Percentiles rank a stretch among this genome's conserved stretches.
phyloP scores from a whole-genome alignment of 2,329 filamentous ascomycete species.

The Fusarium pseudograminearum region DNA sequence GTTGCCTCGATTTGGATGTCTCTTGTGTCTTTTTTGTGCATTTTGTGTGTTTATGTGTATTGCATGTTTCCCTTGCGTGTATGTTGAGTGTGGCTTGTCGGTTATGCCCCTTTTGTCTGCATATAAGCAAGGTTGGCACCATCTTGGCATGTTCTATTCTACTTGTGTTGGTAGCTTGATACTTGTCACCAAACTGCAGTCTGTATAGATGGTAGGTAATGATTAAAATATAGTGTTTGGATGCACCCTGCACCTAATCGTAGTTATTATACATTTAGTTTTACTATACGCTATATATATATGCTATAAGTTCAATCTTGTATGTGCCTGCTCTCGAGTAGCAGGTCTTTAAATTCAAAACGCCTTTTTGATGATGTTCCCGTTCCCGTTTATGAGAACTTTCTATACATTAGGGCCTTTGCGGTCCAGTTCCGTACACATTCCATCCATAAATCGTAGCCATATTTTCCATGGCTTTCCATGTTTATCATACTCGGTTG shows the following conservation, averaged over 20 bases:
- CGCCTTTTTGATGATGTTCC: slow-evolving; percentile 15
- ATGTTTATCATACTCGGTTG: neutral
- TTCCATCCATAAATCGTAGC: slow-evolving; percentile 38
- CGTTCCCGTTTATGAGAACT: neutral
- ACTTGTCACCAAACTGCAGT: neutral
- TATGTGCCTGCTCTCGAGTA: neutral
- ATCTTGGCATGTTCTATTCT: neutral
- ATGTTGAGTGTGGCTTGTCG: neutral
- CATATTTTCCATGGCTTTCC: neutral
- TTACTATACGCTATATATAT: slow-evolving; percentile 2
- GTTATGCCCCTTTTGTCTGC: neutral
- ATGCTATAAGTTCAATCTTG: slow-evolving; percentile 9
- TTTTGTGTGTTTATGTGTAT: neutral
- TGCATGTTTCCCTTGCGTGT: neutral
- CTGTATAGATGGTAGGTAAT: neutral
- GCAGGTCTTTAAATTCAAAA: slow-evolving; percentile 7
- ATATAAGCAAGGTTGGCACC: neutral
- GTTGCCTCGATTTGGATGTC: neutral
- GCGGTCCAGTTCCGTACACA: slow-evolving; percentile 3
- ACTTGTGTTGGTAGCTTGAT: neutral
- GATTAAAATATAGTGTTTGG: neutral
- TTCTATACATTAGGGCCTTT: slow-evolving; percentile 2
- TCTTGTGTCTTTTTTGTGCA: neutral
- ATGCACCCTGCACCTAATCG: neutral
- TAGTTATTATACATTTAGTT: slow-evolving; percentile 7